Base-by-base conservation (phyloP, 202 grass and related monocot species). In the Setaria viridis region DNA sequence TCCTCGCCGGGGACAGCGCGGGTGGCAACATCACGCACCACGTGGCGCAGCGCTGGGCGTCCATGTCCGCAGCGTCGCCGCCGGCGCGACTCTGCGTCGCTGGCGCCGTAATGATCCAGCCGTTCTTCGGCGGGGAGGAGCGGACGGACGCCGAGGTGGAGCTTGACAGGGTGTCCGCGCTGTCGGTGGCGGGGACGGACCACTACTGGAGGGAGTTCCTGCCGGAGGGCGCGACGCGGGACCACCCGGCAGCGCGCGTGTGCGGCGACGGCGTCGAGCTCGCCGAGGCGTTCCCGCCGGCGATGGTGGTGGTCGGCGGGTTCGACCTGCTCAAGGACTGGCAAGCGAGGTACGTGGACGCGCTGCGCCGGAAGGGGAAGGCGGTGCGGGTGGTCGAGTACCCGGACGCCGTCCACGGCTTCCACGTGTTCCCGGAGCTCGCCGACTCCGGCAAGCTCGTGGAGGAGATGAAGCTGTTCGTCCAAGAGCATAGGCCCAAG, bases 11-110 rank as follows among this genome's bases (percentile, higher is more conserved):
- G 0, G 91, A 94, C 43, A 96, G 97, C 89, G 93, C 97, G 0
- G 93, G 97, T 0, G 93, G 75, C 3, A 99, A 96, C 88, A 93
- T 94, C 62, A 78, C 88, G 10, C 97, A 99, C 86, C 93, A 95
- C 79, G 88, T 93, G 32, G 84, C 91, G n/a, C 74, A 77, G 32
- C 81, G 89, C 57, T 96, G 91, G 91, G 51, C 75, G 4, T 60
- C 80, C 47, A 19, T 35, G 13, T 9, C 83, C 11, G 3, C 81
- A 2, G 0, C 50, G 0, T 34, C 84, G 3, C 14, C 35, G 0
- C 2, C 62, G 8, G 8, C 7, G 1, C 66, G 30, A 0, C 74
- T 90, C 47, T 51, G 66, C 19, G 30, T 90, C 32, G 85, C 75
- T 16, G 88, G 86, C 49, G 56, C 46, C 70, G 20, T 95, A 45